Evolutionary conservation across 108 stramenopile genomes (phyloP), one percentile per base, ranked within the genome.

Genomic region (Skeletonema potamos): DNA sequence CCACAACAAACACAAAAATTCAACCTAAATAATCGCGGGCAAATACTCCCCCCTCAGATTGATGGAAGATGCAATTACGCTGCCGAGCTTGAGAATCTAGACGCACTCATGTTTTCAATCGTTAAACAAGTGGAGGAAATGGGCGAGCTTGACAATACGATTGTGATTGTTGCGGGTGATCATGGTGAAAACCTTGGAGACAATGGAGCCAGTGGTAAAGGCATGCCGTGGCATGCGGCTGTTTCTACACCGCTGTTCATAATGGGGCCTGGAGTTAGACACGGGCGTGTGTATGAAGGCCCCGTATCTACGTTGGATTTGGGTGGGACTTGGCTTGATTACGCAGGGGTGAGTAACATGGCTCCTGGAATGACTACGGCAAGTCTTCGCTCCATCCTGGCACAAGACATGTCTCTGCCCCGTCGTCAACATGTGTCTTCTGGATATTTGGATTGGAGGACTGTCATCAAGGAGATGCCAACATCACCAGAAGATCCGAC

Each of bases 11-110:
- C 61, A 18, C 43, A 56, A 24, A 30, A 41, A 27, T 51, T 51
- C 48, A 41, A 41, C 13, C 9, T 29, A 18, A 36, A 29, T 61
- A 22, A 20, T 11, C 51, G 12, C 2, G 56, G 67, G 11, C 51
- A 58, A 36, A 64, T 54, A 24, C 10, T 66, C 27, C 28, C 29
- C 36, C 74, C 68, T 13, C 74, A 69, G n/a, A 37, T 68, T 9
- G 74, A 56, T 60, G 74, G 68, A 75, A 59, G 68, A 8, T 76
- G 74, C 33, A 63, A 70, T 44, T 76, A 76, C 37, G 74, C 66
- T 22, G 74, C 74, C 32, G 74, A 76, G 37, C 27, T 76, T 28
- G 74, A 76, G 60, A 27, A 70, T 43, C 30, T 76, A 11, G 74
- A 76, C 60, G 13, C 18, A 2, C 69, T 70, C 27, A 70, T 76